Conservation (phyloP, 2,329 filamentous ascomycete genomes). For the Coniosporium tulheliwenetii region DNA sequence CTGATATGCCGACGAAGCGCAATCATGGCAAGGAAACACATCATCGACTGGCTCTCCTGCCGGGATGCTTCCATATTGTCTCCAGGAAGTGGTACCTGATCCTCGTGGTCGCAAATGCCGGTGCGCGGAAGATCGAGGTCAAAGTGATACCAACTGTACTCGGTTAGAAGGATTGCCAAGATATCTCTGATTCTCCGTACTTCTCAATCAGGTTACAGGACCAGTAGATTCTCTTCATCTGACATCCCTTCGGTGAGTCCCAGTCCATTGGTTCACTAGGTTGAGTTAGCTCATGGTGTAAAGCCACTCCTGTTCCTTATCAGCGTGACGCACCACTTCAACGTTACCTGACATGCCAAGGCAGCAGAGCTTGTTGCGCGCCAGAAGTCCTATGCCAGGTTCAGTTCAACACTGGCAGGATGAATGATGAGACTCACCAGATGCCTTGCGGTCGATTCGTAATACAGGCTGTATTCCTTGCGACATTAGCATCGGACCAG, state of each 20-base stretch:
- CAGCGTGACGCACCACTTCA: constrained; percentile 31
- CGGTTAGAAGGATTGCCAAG: constrained; percentile 5
- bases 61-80: constrained; percentile 21
- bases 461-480: constrained; percentile 29
- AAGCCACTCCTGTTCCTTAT: constrained; percentile 12
- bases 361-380: constrained; percentile 40
- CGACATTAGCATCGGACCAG: not conserved
- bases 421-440: constrained; percentile 21
- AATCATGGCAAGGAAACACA: constrained; percentile 45
- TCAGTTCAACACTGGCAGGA: too few relatives aligned
- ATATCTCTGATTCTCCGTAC: constrained; percentile 12
- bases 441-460: constrained; percentile 35
- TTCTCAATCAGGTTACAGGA: constrained; percentile 40
- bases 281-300: constrained; percentile 2
- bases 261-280: constrained; percentile 24
- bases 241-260: constrained; percentile 30
- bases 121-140: constrained; percentile 43
- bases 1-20: constrained; percentile 38
- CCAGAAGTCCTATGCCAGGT: constrained; percentile 39
- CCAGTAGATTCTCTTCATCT: constrained; percentile 42
- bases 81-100: constrained; percentile 38
- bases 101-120: constrained; percentile 37
- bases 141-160: constrained; percentile 34
- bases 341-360: constrained; percentile 38
- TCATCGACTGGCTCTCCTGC: constrained; percentile 26